Evolutionary conservation across 306 rosid species (phyloP).

Genomic region (Prunus dulcis): DNA sequence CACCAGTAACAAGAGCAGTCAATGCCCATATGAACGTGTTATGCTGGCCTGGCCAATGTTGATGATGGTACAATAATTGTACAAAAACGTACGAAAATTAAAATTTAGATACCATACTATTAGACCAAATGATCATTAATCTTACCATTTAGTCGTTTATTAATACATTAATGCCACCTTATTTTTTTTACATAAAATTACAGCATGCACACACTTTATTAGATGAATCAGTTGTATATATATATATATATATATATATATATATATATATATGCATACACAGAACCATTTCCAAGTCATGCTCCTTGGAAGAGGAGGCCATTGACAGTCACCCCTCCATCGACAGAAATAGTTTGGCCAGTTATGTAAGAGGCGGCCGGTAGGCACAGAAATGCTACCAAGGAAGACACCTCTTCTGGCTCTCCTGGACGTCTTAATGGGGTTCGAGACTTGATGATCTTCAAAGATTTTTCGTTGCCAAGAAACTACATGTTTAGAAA

Average conservation of each 20-base stretch:
- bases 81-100: too few relatives aligned
- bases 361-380: constrained; percentile 39
- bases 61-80: too few relatives aligned
- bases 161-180: too few relatives aligned
- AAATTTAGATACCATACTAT: too few relatives aligned
- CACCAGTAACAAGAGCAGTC: constrained; percentile 40
- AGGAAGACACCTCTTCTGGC: constrained; percentile 22
- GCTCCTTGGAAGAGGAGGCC: constrained; percentile 1
- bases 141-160: too few relatives aligned
- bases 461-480: neutral
- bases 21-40: constrained; percentile 7
- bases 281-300: neutral
- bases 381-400: constrained; percentile 29
- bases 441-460: constrained; percentile 10
- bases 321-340: constrained; percentile 22
- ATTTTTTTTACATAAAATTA: too few relatives aligned
- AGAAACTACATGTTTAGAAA: constrained; percentile 16
- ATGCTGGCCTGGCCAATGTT: too few relatives aligned
- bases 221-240: neutral
- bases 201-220: neutral
- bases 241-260: too few relatives aligned
- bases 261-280: too few relatives aligned
- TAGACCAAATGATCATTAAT: too few relatives aligned
- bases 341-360: constrained; percentile 30
- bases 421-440: constrained; percentile 25